These are phyloP conservation scores for Elaeis guineensis DNA, from an alignment of 176 grass and related monocot genomes.

Conservation along the genomic window DNA sequence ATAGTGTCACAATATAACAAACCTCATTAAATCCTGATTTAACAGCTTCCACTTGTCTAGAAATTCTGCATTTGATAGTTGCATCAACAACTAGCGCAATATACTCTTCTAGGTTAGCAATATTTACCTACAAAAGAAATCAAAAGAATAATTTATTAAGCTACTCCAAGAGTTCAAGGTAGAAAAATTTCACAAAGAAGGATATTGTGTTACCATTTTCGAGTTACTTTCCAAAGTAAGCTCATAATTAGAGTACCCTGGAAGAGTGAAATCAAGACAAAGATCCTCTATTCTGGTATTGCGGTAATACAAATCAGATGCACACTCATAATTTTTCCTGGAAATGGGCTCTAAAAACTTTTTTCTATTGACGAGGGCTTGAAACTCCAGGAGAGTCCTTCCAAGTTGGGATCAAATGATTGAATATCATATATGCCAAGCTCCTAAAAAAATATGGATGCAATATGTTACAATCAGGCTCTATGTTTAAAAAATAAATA, in stretches of 20 bases:
- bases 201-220: constrained; percentile 40
- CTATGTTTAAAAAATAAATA: too few species aligned
- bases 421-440: constrained; percentile 72
- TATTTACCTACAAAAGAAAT: constrained; percentile 48
- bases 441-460: constrained; percentile 38
- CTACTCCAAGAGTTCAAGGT: constrained; percentile 11
- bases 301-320: constrained; percentile 62
- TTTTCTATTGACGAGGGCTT: constrained; percentile 60
- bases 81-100: constrained; percentile 62
- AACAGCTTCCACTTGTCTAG: constrained; percentile 68
- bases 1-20: neutral
- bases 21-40: constrained; percentile 96
- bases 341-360: constrained; percentile 37
- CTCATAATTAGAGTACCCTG: constrained; percentile 71
- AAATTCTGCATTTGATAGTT: constrained; percentile 54
- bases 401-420: constrained; percentile 64
- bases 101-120: constrained; percentile 78
- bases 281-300: constrained; percentile 65
- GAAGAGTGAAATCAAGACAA: constrained; percentile 78
- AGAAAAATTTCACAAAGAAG: constrained; percentile 3
- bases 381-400: constrained; percentile 60
- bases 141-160: constrained; percentile 15
- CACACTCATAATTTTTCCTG: constrained; percentile 18
- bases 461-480: neutral
- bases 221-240: constrained; percentile 27